These are phyloP conservation scores for Aspergillus viridinutans DNA, from an alignment of 2,329 filamentous ascomycete genomes.

Conservation along the genomic window DNA sequence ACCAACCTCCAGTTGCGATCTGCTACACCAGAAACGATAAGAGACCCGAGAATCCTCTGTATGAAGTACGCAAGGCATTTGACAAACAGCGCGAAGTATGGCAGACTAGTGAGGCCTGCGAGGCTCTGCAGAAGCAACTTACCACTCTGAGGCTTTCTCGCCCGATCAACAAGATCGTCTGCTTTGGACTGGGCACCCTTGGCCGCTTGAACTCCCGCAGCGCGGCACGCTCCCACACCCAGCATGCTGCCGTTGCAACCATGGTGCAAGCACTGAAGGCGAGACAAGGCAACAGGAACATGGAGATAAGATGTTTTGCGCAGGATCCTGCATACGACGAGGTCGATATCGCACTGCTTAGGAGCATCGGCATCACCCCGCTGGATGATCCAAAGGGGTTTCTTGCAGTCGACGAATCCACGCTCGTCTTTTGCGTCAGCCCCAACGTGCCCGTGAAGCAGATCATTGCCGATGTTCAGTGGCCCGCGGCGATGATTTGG, in stretches of 20 bases:
- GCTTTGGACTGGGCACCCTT: slow-evolving; percentile 20
- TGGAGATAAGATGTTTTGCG: slow-evolving; percentile 18
- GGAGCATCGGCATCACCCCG: slow-evolving; percentile 14
- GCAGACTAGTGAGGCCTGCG: slow-evolving; percentile 16
- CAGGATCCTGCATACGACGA: slow-evolving; percentile 27
- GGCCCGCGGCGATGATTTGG: slow-evolving; percentile 31
- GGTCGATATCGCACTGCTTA: slow-evolving; percentile 15
- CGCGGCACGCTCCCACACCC: slow-evolving; percentile 11
- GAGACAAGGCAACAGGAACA: slow-evolving; percentile 1
- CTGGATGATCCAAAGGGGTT: slow-evolving; percentile 33
- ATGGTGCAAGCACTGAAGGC: slow-evolving; percentile 12
- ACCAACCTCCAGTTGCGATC: slow-evolving; percentile 15
- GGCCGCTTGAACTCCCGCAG: slow-evolving; percentile 1
- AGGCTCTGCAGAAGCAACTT: slow-evolving; percentile 11
- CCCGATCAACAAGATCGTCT: slow-evolving; percentile 21
- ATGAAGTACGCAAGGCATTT: slow-evolving; percentile 10
- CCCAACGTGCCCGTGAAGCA: slow-evolving; percentile 34
- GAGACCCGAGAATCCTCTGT: neutral
- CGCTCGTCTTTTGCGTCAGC: slow-evolving; percentile 34
- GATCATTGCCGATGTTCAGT: slow-evolving; percentile 37
- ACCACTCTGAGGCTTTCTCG: neutral
- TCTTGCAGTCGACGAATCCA: slow-evolving; percentile 34
- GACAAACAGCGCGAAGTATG: slow-evolving; percentile 10
- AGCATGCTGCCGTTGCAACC: slow-evolving; percentile 24
- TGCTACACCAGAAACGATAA: slow-evolving; percentile 9